Conservation (phyloP, 139 green algal species). For the Coelastrella sp. region DNA sequence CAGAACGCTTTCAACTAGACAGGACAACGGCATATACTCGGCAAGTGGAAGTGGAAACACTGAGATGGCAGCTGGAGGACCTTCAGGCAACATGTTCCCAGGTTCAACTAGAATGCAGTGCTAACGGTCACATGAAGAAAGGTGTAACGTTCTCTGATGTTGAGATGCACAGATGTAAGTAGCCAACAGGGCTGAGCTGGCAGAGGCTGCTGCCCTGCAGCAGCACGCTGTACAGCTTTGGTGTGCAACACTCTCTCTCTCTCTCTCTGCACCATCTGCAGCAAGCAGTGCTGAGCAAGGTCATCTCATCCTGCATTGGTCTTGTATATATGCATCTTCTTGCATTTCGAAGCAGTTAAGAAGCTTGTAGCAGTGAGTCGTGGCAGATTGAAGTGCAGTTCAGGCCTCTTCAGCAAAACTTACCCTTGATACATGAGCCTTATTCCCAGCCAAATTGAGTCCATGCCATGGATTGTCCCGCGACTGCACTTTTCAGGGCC, state of each 20-base stretch:
- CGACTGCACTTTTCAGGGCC: background rate
- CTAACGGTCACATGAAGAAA: background rate
- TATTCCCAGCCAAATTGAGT: background rate
- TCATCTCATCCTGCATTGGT: too few relatives aligned
- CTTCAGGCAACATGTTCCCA: conserved; percentile 1
- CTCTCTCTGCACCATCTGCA: background rate
- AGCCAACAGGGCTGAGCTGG: background rate
- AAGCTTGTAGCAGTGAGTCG: background rate
- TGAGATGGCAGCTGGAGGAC: conserved; percentile 23
- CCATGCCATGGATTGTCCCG: background rate
- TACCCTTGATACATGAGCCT: background rate
- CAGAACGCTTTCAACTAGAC: background rate
- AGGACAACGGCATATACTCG: background rate
- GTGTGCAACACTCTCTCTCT: background rate
- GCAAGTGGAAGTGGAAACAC: conserved; percentile 40
- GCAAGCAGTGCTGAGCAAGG: background rate
- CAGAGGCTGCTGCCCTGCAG: background rate
- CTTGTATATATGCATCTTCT: too few relatives aligned
- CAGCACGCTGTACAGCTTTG: background rate
- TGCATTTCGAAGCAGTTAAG: too few relatives aligned
- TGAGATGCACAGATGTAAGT: background rate
- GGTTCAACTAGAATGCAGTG: background rate
- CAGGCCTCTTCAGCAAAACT: background rate
- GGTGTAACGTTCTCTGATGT: background rate
- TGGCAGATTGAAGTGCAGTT: background rate